Evolutionary conservation across 2,329 filamentous ascomycete genomes (phyloP), one percentile per base, ranked within the genome.

Genomic region (Colletotrichum australisinense): DNA sequence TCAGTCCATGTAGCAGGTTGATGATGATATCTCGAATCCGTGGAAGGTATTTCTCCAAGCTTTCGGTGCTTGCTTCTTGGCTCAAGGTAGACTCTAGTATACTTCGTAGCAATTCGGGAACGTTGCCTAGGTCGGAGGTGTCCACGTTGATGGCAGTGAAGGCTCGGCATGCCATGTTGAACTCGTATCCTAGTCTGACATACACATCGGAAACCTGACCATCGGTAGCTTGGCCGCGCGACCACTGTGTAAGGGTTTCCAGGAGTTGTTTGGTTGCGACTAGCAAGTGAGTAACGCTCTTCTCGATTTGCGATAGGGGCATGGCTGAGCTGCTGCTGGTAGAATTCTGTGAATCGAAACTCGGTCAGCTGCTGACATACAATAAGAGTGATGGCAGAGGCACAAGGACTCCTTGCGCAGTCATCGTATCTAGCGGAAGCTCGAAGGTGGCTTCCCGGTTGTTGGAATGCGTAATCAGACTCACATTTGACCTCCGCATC

Each of bases 11-110:
- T 9, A 99, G 89, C 35, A 99, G 88, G 81, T 97, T 98, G 83
- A 99, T 98, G 80, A 99, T 99, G 79, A 99, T 99, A 82, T 99
- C 97, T 78, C 97, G 92, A 82, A 99, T 99, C 72, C 94, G 91
- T 1, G 97, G 97, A 38, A 99, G 87, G 82, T 97, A 99, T 81
- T 93, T 94, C 82, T 99, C 97, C 74, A 99, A 88, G 82, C 95
- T 98, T 80, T 97, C 93, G 63, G 95, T 92, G 77, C 94, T 98
- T 5, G 97, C 97, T 84, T 98, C 95, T 80, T 99, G 97, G 82
- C 96, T 98, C 46, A 99, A 88, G 1, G 97, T 99, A 70, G 97
- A 94, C 83, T 99, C 97, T 67, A 99, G 89, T 70, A 99, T 98
- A 73, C 92, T 92, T 78, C 97, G 92, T 75, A 99, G 85, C 72